Evolutionary conservation across 2,329 filamentous ascomycete species (phyloP), one percentile per base, ranked within the genome.

Genomic region (Ophiostoma ulmi): DNA sequence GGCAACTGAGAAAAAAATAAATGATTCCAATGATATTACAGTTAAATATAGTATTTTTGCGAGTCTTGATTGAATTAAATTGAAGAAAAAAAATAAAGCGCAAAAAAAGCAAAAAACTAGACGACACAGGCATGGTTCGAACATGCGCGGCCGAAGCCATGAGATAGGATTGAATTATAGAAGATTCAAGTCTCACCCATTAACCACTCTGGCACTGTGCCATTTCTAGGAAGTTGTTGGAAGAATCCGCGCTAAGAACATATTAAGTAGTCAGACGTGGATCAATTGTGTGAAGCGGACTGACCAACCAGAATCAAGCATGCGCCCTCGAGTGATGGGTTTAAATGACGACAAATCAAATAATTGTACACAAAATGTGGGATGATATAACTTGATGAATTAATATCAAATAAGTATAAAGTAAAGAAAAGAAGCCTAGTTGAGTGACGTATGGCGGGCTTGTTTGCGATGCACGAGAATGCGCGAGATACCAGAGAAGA

Each of bases 61-160:
- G 3, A 5, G 41, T 44, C 41, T 14, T 14, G 14, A 44, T 13
- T 48, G 13, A 22, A 35, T 35, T 4, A 35, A 63, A 36, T 31
- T 6, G 6, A 22, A 58, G 22, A 58, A 1, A 26, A 26, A 58
- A 26, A 63, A 14, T 3, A 4, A 26, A 5, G n/a, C 17, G 4
- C 6, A 41, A 67, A 69, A 70, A 70, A 66, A 55, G 63, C 14
- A n/a, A 67, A 55, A 71, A 71, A 73, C 69, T 70, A 66, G 63
- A 72, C 73, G 73, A 74, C 73, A 74, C 31, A 74, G 73, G 73
- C 73, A 74, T 73, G 73, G 73, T 74, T 74, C 73, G 73, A 74
- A 74, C 73, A 73, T 74, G 73, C 73, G 73, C 73, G 73, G 73
- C 73, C 73, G 73, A 74, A 74, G 73, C 73, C 73, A 74, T 74